phyloP scores from a whole-genome alignment of 2,329 filamentous ascomycete genomes.

The Cytospora chrysosperma region DNA sequence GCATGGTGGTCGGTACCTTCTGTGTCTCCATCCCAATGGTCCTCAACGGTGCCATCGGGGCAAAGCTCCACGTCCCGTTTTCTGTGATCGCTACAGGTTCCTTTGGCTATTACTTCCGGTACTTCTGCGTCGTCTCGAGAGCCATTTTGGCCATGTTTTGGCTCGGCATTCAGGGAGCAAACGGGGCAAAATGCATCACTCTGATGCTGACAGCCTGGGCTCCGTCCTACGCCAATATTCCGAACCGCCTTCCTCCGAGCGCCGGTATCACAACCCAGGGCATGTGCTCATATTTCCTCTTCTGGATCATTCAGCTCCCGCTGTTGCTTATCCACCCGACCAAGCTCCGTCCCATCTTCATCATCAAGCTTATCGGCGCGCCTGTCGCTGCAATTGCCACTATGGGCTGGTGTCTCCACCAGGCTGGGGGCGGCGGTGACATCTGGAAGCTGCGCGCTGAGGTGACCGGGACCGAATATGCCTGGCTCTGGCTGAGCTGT shows the following conservation, averaged over 20 bases:
- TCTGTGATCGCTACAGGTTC: slow-evolving; percentile 44
- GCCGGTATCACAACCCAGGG: slow-evolving; percentile 57
- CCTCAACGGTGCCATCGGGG: slow-evolving; percentile 48
- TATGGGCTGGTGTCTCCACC: slow-evolving; percentile 61
- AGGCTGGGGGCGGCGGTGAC: slow-evolving; percentile 50
- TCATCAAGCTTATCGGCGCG: slow-evolving; percentile 48
- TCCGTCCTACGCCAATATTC: slow-evolving; percentile 53
- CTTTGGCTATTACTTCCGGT: slow-evolving; percentile 47
- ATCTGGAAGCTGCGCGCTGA: slow-evolving; percentile 36
- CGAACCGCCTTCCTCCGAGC: slow-evolving; percentile 49
- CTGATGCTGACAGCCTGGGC: slow-evolving; percentile 48
- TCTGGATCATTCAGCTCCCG: slow-evolving; percentile 54
- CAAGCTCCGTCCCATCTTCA: slow-evolving; percentile 36
- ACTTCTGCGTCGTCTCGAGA: slow-evolving; percentile 38
- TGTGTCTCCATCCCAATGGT: slow-evolving; percentile 57
- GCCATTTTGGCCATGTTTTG: slow-evolving; percentile 49
- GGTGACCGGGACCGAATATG: slow-evolving; percentile 46
- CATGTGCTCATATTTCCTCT: slow-evolving; percentile 49
- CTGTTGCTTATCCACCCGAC: slow-evolving; percentile 49
- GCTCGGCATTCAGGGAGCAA: slow-evolving; percentile 67
- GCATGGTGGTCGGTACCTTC: slow-evolving; percentile 56
- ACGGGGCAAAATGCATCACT: slow-evolving; percentile 53
- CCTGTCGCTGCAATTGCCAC: slow-evolving; percentile 62
- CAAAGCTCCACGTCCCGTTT: slow-evolving; percentile 47
- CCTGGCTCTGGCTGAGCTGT: slow-evolving; percentile 44